A percentile compares a stretch with the other conserved stretches of the same genome.
These are phyloP conservation scores for Cercospora zeina DNA, from an alignment of 2,329 filamentous ascomycete species.

Conservation along the genomic window DNA sequence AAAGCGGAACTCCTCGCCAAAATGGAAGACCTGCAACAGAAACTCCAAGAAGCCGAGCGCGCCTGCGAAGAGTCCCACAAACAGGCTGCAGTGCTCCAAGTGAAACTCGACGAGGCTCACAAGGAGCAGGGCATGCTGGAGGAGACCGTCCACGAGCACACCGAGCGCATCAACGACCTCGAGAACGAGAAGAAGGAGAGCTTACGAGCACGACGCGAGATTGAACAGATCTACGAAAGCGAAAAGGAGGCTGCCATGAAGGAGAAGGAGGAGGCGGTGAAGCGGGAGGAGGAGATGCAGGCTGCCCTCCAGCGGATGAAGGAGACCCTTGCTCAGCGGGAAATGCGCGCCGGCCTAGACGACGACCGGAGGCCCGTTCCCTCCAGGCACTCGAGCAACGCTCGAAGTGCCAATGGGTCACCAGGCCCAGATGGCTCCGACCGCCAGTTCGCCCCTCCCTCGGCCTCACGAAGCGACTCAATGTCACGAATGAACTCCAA, in stretches of 20 bases:
- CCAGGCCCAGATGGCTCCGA: slow-evolving; percentile 62
- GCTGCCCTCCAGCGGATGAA: slow-evolving; percentile 87
- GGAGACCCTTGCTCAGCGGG: slow-evolving; percentile 79
- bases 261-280: slow-evolving; percentile 85
- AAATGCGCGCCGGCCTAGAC: slow-evolving; percentile 54
- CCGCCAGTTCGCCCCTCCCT: slow-evolving; percentile 74
- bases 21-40: slow-evolving; percentile 80
- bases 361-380: slow-evolving; percentile 56
- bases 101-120: slow-evolving; percentile 79
- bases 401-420: slow-evolving; percentile 45
- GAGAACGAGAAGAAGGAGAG: slow-evolving; percentile 83
- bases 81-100: slow-evolving; percentile 80
- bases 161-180: slow-evolving; percentile 77
- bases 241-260: slow-evolving; percentile 84
- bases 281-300: slow-evolving; percentile 87
- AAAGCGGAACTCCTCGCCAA: slow-evolving; percentile 76
- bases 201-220: slow-evolving; percentile 79
- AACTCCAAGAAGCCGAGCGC: slow-evolving; percentile 79
- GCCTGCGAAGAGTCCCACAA: slow-evolving; percentile 68
- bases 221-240: slow-evolving; percentile 88
- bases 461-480: slow-evolving; percentile 82
- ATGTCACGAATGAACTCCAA: slow-evolving; percentile 68
- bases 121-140: slow-evolving; percentile 84
- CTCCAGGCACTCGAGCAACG: slow-evolving; percentile 38
- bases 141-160: slow-evolving; percentile 81